Conservation (phyloP, 2,329 filamentous ascomycete species). For the Arthrocladium fulminans region DNA sequence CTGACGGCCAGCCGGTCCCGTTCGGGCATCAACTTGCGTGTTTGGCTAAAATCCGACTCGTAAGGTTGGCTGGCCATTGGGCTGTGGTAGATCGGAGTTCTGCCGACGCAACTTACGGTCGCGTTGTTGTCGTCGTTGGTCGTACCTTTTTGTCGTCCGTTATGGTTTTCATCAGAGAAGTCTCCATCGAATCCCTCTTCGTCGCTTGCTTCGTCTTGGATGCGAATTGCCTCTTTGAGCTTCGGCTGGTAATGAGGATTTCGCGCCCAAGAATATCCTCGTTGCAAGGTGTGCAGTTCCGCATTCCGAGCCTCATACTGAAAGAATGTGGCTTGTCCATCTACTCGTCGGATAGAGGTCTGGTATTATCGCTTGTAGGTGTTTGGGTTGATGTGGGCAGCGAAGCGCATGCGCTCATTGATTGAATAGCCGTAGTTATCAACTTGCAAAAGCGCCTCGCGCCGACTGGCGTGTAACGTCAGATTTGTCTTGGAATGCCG, state of each 20-base stretch:
- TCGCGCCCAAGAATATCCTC: slow-evolving; percentile 7
- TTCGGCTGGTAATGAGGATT: slow-evolving; percentile 9
- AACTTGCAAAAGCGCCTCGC: slow-evolving; percentile 10
- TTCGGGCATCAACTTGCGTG: slow-evolving; percentile 11
- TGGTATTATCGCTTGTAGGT: slow-evolving; percentile 5
- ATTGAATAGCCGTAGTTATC: slow-evolving; percentile 10
- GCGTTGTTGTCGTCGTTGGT: slow-evolving; percentile 7
- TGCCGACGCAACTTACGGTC: slow-evolving; percentile 5
- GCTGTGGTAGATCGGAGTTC: slow-evolving; percentile 1
- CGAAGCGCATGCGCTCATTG: slow-evolving; percentile 10
- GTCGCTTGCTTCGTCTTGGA: not conserved
- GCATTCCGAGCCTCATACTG: not conserved
- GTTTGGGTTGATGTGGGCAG: slow-evolving; percentile 4
- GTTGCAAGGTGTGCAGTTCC: not conserved
- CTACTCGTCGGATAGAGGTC: slow-evolving; percentile 5
- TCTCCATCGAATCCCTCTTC: not conserved
- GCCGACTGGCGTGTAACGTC: slow-evolving; percentile 9
- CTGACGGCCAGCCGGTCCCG: slow-evolving; percentile 7
- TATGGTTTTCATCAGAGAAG: not conserved
- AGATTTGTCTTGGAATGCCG: slow-evolving; percentile 9
- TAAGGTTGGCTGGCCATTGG: slow-evolving; percentile 1
- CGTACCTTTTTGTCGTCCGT: slow-evolving; percentile 9
- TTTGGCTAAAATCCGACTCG: slow-evolving; percentile 11
- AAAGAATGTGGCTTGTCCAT: slow-evolving; percentile 11
- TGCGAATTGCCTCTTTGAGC: slow-evolving; percentile 3